These are phyloP conservation scores for Verticillium nonalfalfae DNA, from an alignment of 2,329 filamentous ascomycete species.

Conservation along the genomic window DNA sequence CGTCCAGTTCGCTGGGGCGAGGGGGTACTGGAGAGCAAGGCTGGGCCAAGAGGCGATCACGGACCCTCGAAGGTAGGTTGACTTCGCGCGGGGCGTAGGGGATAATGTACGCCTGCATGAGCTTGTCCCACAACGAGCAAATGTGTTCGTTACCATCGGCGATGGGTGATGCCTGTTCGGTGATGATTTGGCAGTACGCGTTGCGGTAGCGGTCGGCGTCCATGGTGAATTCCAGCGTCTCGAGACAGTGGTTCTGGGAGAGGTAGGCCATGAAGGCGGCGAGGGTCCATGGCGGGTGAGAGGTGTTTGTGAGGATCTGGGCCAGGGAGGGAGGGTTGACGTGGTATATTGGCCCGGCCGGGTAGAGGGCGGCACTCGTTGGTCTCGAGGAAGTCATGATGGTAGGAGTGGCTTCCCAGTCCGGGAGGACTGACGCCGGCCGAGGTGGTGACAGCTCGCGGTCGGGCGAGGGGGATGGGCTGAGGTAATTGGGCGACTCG, in stretches of 20 bases:
- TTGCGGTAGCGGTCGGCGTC: slow-evolving; percentile 80
- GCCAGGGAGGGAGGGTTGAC: slow-evolving; percentile 60
- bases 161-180: slow-evolving; percentile 32
- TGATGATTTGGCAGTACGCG: slow-evolving; percentile 40
- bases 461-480: slow-evolving; percentile 29
- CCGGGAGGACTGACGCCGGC: slow-evolving; percentile 37
- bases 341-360: slow-evolving; percentile 26
- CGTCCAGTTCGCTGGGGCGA: slow-evolving; percentile 68
- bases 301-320: slow-evolving; percentile 82
- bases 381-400: slow-evolving; percentile 42
- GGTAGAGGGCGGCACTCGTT: slow-evolving; percentile 39
- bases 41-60: slow-evolving; percentile 69
- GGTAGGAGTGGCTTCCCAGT: slow-evolving; percentile 31
- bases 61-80: slow-evolving; percentile 81
- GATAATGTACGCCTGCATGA: slow-evolving; percentile 85
- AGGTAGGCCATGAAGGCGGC: slow-evolving; percentile 94
- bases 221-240: slow-evolving; percentile 94
- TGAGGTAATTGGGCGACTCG: slow-evolving; percentile 36
- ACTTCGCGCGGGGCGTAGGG: slow-evolving; percentile 82
- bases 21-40: slow-evolving; percentile 56
- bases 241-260: slow-evolving; percentile 93
- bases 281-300: slow-evolving; percentile 83
- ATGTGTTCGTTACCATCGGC: slow-evolving; percentile 56
- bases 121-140: slow-evolving; percentile 75
- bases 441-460: slow-evolving; percentile 33